Percentiles rank a stretch among this genome's conserved stretches.
These are phyloP conservation scores for Tetrapisispora phaffii DNA, from an alignment of 805 yeast genomes.

Conservation along the genomic window DNA sequence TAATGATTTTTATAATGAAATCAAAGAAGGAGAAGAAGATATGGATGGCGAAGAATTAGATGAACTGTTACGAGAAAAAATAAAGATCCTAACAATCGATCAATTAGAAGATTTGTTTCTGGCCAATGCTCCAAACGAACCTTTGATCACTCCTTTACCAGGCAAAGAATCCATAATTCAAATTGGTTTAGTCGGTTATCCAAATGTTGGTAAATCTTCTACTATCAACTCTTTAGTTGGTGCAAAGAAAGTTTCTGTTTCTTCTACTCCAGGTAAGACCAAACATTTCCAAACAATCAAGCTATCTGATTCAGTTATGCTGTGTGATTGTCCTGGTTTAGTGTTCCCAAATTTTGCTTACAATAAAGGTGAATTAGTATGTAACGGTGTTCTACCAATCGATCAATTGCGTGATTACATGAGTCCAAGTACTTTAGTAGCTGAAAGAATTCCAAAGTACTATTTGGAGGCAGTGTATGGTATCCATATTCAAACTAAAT, in stretches of 20 bases:
- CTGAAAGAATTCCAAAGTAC: slow-evolving; percentile 80
- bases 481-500: slow-evolving; percentile 69
- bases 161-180: slow-evolving; percentile 60
- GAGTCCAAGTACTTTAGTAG: slow-evolving; percentile 78
- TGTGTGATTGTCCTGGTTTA: slow-evolving; percentile 98
- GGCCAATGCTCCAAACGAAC: slow-evolving; percentile 59
- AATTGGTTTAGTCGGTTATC: slow-evolving; percentile 95
- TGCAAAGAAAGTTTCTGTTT: slow-evolving; percentile 94
- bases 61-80: slow-evolving; percentile 36
- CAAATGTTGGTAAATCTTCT: slow-evolving; percentile 95
- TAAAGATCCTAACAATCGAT: slow-evolving; percentile 67
- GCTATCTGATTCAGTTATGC: slow-evolving; percentile 67
- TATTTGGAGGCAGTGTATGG: slow-evolving; percentile 89
- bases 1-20: slow-evolving; percentile 10
- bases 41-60: slow-evolving; percentile 26
- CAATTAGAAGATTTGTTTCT: slow-evolving; percentile 77
- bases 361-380: slow-evolving; percentile 91
- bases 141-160: slow-evolving; percentile 41
- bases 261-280: slow-evolving; percentile 97
- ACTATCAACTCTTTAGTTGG: slow-evolving; percentile 96
- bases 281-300: slow-evolving; percentile 96
- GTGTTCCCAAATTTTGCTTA: slow-evolving; percentile 97
- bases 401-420: slow-evolving; percentile 91
- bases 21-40: slow-evolving; percentile 16
- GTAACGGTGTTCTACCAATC: slow-evolving; percentile 97